A percentile compares a stretch with the other conserved stretches of the same genome.
phyloP scores from a whole-genome alignment of 768 basidiomycete species.

The Tricholoma terreum region DNA sequence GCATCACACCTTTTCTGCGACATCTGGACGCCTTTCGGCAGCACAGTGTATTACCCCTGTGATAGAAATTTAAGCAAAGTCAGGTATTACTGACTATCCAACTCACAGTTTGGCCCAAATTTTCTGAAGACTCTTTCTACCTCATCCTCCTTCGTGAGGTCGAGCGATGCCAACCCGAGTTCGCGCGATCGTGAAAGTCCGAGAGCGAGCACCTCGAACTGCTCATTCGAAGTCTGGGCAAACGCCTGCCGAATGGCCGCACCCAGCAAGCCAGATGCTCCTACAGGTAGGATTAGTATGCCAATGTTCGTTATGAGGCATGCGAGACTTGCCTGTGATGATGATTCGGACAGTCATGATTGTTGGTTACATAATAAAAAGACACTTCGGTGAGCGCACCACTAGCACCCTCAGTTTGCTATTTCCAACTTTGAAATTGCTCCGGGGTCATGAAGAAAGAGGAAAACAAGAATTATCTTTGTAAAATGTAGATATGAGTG shows the following conservation, averaged over 20 bases:
- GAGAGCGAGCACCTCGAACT: conserved; percentile 58
- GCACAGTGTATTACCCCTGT: conserved; percentile 92
- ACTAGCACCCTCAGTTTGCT: no score
- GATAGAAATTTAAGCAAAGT: not conserved
- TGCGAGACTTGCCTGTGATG: conserved; percentile 48
- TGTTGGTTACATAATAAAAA: conserved; percentile 22
- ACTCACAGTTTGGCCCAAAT: conserved; percentile 70
- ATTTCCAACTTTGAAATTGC: not conserved
- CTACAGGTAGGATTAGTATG: conserved; percentile 37
- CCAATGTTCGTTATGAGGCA: not conserved
- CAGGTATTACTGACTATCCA: not conserved
- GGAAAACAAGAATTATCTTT: no score
- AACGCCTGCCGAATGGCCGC: conserved; percentile 73
- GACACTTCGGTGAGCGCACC: no score
- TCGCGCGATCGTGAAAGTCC: conserved; percentile 60
- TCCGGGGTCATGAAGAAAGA: no score
- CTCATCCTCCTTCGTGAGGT: conserved; percentile 59
- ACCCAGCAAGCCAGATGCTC: conserved; percentile 91
- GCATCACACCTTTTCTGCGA: conserved; percentile 75
- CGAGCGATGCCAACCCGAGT: conserved; percentile 52
- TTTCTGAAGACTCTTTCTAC: conserved; percentile 53
- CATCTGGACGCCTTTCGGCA: conserved; percentile 90
- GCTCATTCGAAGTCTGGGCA: conserved; percentile 27
- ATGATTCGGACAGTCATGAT: conserved; percentile 42
- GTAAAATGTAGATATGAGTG: no score